Evolutionary conservation across 495 filamentous ascomycete genomes (phyloP).

Genomic region (Parathielavia hyrcaniae): DNA sequence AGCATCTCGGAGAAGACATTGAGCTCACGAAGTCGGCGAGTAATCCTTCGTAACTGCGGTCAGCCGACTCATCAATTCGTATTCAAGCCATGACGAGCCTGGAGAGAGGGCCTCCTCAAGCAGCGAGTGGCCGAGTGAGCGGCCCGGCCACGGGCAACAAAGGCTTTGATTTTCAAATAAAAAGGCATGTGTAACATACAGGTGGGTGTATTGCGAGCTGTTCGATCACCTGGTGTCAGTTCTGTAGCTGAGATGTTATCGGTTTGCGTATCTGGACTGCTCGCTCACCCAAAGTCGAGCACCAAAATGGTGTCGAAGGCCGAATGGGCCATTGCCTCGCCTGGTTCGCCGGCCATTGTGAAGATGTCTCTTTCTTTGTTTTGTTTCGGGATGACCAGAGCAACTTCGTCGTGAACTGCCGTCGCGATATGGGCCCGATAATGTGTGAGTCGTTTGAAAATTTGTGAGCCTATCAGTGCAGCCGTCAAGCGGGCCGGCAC

Average conservation of each 20-base stretch:
- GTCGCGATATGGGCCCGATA: slow-evolving; percentile 10
- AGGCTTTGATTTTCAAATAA: slow-evolving; percentile 3
- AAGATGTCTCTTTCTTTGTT: not conserved
- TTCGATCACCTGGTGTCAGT: not conserved
- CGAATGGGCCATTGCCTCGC: slow-evolving; percentile 20
- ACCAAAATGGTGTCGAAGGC: slow-evolving; percentile 26
- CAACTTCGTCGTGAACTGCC: not conserved
- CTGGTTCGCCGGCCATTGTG: slow-evolving; percentile 18
- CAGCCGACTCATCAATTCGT: not conserved
- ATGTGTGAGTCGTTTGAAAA: slow-evolving; percentile 18
- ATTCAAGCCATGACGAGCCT: not conserved
- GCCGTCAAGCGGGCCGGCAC: not conserved
- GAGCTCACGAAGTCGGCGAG: slow-evolving; percentile 36
- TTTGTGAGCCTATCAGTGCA: slow-evolving; percentile 20
- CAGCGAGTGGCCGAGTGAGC: not conserved
- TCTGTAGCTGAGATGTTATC: not conserved
- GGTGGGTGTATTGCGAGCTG: slow-evolving; percentile 22
- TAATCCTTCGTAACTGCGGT: slow-evolving; percentile 17
- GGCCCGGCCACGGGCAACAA: not conserved
- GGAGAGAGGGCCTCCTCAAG: not conserved
- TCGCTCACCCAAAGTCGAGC: slow-evolving; percentile 24
- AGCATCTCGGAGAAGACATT: slow-evolving; percentile 90
- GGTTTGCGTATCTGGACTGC: not conserved
- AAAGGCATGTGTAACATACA: slow-evolving; percentile 13
- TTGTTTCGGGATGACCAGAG: slow-evolving; percentile 2